Percentiles rank a stretch among this genome's conserved stretches.
phyloP scores from a whole-genome alignment of 2,329 filamentous ascomycete genomes.

The Chaetothyriales sp. region DNA sequence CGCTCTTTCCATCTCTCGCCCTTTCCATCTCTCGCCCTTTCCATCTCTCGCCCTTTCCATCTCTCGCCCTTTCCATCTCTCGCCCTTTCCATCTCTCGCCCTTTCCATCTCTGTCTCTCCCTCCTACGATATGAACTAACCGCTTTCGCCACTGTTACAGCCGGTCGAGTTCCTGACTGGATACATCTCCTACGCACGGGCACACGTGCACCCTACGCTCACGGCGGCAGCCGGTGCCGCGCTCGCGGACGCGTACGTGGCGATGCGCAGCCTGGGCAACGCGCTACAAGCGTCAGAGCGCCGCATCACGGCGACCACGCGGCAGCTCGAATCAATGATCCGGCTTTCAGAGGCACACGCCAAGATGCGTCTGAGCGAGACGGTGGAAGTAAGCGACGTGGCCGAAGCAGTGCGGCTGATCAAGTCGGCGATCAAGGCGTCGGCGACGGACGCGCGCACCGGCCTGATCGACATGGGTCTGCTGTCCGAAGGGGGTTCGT shows the following conservation, averaged over 20 bases:
- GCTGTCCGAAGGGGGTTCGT: conserved; percentile 83
- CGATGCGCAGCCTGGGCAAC: conserved; percentile 86
- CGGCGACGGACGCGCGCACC: conserved; percentile 81
- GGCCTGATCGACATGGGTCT: conserved; percentile 95
- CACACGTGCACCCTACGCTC: conserved; percentile 70
- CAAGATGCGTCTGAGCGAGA: conserved; percentile 76
- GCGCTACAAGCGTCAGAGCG: conserved; percentile 79
- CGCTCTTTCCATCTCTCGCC: no score
- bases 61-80: no score
- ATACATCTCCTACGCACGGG: conserved; percentile 92
- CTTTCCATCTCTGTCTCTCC: not conserved
- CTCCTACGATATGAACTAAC: conserved; percentile 1
- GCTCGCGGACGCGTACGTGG: conserved; percentile 75
- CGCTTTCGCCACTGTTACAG: conserved; percentile 29
- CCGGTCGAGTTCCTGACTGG: conserved; percentile 90
- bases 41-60: no score
- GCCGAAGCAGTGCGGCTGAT: conserved; percentile 84
- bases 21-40: no score
- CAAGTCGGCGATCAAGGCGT: conserved; percentile 85
- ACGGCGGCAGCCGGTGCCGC: conserved; percentile 68
- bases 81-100: no score
- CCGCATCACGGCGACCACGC: conserved; percentile 91
- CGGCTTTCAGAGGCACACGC: conserved; percentile 91
- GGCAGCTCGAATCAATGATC: conserved; percentile 97
- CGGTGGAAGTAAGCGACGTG: conserved; percentile 71